A percentile compares a stretch with the other conserved stretches of the same genome.
Evolutionary conservation across 2,329 filamentous ascomycete genomes (phyloP).

Genomic region (Emericellopsis cladophorae): DNA sequence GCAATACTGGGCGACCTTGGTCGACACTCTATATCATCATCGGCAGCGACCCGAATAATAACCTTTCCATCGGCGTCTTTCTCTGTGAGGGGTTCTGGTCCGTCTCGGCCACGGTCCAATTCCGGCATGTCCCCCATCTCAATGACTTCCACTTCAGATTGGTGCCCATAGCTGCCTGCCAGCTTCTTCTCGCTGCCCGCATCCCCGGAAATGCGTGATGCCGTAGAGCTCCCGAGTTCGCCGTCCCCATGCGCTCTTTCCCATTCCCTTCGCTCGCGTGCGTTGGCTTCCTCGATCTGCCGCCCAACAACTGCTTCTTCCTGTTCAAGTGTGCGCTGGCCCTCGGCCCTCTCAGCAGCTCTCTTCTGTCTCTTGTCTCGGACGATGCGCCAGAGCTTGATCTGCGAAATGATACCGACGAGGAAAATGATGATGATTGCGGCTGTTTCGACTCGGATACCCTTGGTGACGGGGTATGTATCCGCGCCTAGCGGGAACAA

Average conservation of each 20-base stretch:
- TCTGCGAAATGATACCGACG: slow-evolving; percentile 69
- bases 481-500: slow-evolving; percentile 65
- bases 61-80: slow-evolving; percentile 30
- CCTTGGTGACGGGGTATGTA: slow-evolving; percentile 76
- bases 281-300: slow-evolving; percentile 48
- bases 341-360: slow-evolving; percentile 34
- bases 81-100: slow-evolving; percentile 25
- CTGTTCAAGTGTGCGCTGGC: slow-evolving; percentile 39
- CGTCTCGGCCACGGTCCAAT: slow-evolving; percentile 14
- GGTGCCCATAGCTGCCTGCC: slow-evolving; percentile 11
- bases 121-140: slow-evolving; percentile 40
- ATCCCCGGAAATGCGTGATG: slow-evolving; percentile 36
- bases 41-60: slow-evolving; percentile 39
- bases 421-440: slow-evolving; percentile 62
- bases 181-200: slow-evolving; percentile 32
- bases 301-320: slow-evolving; percentile 62
- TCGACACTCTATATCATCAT: slow-evolving; percentile 1
- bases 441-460: slow-evolving; percentile 76
- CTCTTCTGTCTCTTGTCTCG: slow-evolving; percentile 45
- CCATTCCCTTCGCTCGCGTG: slow-evolving; percentile 56
- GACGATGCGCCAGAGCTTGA: slow-evolving; percentile 76
- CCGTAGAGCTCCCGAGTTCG: slow-evolving; percentile 17
- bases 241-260: slow-evolving; percentile 64
- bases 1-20: background rate
- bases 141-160: slow-evolving; percentile 25